These are phyloP conservation scores for Gremmenia infestans DNA, from an alignment of 2,329 filamentous ascomycete species.

Conservation along the genomic window DNA sequence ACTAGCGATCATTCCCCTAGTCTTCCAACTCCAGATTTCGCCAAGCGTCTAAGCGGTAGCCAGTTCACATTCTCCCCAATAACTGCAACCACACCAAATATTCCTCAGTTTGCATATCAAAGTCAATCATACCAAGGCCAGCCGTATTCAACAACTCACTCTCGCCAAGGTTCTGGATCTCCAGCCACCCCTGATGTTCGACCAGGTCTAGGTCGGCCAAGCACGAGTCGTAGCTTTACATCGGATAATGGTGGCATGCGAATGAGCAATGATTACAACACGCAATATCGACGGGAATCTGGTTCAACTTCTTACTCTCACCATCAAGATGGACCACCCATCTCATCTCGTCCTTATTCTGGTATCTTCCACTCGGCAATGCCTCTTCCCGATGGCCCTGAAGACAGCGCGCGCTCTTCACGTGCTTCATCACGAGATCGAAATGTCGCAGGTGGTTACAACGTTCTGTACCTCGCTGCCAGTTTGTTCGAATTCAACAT, in stretches of 20 bases:
- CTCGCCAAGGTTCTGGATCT: conserved; percentile 52
- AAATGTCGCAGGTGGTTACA: conserved; percentile 50
- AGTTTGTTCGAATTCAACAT: conserved; percentile 98
- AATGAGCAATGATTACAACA: conserved; percentile 46
- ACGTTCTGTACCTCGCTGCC: conserved; percentile 83
- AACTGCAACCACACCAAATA: conserved; percentile 38
- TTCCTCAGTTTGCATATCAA: conserved; percentile 48
- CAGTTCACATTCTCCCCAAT: conserved; percentile 59
- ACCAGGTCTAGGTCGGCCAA: conserved; percentile 39
- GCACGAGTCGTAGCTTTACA: conserved; percentile 57
- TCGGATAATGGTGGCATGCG: conserved; percentile 43
- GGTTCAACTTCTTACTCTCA: conserved; percentile 47
- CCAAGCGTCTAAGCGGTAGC: conserved; percentile 55
- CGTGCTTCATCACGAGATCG: conserved; percentile 57
- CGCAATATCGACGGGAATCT: conserved; percentile 45
- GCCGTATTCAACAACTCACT: conserved; percentile 43
- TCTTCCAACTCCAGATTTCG: conserved; percentile 62
- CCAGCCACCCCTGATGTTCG: conserved; percentile 53
- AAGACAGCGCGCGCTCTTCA: conserved; percentile 49
- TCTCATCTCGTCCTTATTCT: conserved; percentile 51
- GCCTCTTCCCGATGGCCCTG: conserved; percentile 66
- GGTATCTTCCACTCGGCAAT: conserved; percentile 84
- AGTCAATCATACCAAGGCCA: conserved; percentile 53
- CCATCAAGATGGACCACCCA: conserved; percentile 30
- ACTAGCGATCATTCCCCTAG: conserved; percentile 59